phyloP scores from a whole-genome alignment of 192 early-diverging fungal species.

The Coemansia sp. region DNA sequence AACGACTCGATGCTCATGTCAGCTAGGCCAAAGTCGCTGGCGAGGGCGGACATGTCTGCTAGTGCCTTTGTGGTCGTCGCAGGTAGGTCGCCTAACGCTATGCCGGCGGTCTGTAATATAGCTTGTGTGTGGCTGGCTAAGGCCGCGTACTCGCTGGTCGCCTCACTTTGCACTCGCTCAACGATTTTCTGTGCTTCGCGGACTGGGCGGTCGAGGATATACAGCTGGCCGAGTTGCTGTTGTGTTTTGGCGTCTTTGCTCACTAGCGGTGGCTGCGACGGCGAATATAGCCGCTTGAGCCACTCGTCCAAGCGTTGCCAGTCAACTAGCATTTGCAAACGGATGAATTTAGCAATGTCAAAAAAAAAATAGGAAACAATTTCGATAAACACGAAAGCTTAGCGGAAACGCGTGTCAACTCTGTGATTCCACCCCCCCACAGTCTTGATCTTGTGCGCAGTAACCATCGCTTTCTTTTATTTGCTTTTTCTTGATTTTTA shows the following conservation, averaged over 20 bases:
- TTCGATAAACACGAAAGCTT: not conserved
- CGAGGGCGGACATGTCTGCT: slow-evolving; percentile 24
- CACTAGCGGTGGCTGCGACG: slow-evolving; percentile 28
- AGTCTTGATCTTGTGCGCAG: slow-evolving; percentile 13
- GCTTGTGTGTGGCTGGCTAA: slow-evolving; percentile 12
- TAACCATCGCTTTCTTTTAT: not conserved
- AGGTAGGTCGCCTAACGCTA: slow-evolving; percentile 14
- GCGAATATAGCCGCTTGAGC: slow-evolving; percentile 40
- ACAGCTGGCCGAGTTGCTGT: slow-evolving; percentile 20
- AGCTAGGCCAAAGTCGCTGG: slow-evolving; percentile 17
- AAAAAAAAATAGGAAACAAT: not conserved
- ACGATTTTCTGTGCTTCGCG: slow-evolving; percentile 14
- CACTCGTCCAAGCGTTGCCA: slow-evolving; percentile 34
- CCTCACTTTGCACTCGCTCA: slow-evolving; percentile 26
- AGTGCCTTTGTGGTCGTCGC: slow-evolving; percentile 29
- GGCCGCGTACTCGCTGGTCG: slow-evolving; percentile 32
- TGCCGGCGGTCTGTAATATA: slow-evolving; percentile 26
- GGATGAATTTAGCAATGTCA: not conserved
- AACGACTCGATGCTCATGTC: slow-evolving; percentile 37
- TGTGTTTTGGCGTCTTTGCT: slow-evolving; percentile 18
- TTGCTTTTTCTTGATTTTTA: slow-evolving; percentile 1
- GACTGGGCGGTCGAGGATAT: slow-evolving; percentile 5
- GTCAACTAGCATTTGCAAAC: not conserved
- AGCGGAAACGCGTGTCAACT: not conserved
- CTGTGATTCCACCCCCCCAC: too few relatives aligned